Percentiles rank a stretch among this genome's conserved stretches.
These are phyloP conservation scores for Cryomyces antarcticus DNA, from an alignment of 495 filamentous ascomycete genomes.

Conservation along the genomic window DNA sequence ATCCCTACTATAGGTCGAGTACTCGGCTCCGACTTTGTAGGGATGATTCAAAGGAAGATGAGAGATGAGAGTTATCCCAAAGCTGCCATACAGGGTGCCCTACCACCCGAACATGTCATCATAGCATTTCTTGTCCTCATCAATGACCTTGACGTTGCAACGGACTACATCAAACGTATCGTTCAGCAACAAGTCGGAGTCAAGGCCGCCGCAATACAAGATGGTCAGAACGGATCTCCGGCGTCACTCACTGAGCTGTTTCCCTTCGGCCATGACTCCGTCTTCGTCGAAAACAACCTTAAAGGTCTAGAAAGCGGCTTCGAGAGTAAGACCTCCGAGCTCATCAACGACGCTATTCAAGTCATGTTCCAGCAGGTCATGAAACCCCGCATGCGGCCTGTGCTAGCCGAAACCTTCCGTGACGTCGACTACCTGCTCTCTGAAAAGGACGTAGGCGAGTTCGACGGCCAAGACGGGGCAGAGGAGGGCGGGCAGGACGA, in stretches of 20 bases:
- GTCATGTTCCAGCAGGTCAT: conserved; percentile 78
- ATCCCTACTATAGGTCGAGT: conserved; percentile 65
- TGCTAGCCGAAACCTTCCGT: conserved; percentile 73
- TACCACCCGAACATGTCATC: conserved; percentile 67
- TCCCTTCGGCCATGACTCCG: conserved; percentile 55
- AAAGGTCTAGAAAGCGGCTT: conserved; percentile 50
- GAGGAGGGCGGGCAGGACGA: conserved; percentile 25
- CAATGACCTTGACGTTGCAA: conserved; percentile 81
- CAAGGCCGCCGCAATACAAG: conserved; percentile 14
- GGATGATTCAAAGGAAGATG: conserved; percentile 96
- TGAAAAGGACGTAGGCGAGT: conserved; percentile 30
- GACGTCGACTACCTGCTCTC: conserved; percentile 60
- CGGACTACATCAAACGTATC: conserved; percentile 78
- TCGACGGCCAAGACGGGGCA: conserved; percentile 8
- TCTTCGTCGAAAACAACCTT: conserved; percentile 43
- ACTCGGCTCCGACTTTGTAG: conserved; percentile 82
- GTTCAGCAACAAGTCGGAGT: conserved; percentile 40
- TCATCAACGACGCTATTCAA: conserved; percentile 60
- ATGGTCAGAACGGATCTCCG: conserved; percentile 7
- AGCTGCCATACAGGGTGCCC: conserved; percentile 45
- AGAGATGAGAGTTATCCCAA: conserved; percentile 82
- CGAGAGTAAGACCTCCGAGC: conserved; percentile 52
- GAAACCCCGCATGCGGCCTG: conserved; percentile 65
- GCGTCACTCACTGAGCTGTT: conserved; percentile 41
- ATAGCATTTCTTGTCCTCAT: conserved; percentile 77